Percentiles rank a stretch among this genome's conserved stretches.
Evolutionary conservation across 768 basidiomycete genomes (phyloP).

Genomic region (Lentinula edodes): DNA sequence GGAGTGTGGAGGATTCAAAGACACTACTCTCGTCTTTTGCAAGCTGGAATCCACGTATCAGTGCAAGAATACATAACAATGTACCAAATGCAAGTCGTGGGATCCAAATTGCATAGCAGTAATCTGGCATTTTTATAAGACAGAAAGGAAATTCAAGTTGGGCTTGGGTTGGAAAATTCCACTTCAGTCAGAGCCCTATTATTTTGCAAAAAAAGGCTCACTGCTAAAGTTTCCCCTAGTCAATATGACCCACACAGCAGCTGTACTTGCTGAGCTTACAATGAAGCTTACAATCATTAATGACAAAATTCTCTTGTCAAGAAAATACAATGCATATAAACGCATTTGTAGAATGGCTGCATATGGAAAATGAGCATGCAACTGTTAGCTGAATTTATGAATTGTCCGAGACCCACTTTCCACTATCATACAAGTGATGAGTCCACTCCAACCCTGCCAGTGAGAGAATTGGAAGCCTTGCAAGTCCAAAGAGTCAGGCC

Average conservation of each 20-base stretch:
- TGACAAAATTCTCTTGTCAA: slow-evolving; percentile 43
- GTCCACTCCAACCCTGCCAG: slow-evolving; percentile 60
- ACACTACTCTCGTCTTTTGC: slow-evolving; percentile 24
- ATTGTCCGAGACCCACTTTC: slow-evolving; percentile 33
- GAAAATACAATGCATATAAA: slow-evolving; percentile 54
- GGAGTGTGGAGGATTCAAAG: slow-evolving; percentile 27
- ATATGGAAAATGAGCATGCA: neutral
- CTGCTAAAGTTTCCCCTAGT: neutral
- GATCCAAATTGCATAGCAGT: slow-evolving; percentile 59
- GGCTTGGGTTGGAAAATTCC: neutral
- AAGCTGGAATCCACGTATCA: slow-evolving; percentile 39
- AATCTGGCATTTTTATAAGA: slow-evolving; percentile 29
- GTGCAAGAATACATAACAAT: slow-evolving; percentile 43
- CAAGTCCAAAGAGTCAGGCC: neutral
- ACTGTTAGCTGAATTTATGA: neutral
- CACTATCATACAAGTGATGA: slow-evolving; percentile 46
- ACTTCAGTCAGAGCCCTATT: neutral
- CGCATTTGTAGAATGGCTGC: slow-evolving; percentile 57
- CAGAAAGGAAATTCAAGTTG: slow-evolving; percentile 33
- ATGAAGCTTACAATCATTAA: slow-evolving; percentile 41
- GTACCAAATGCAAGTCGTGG: slow-evolving; percentile 51
- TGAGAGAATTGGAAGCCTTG: slow-evolving; percentile 41
- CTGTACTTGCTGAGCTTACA: slow-evolving; percentile 30
- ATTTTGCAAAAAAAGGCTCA: neutral
- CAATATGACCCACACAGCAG: slow-evolving; percentile 38